phyloP scores from a whole-genome alignment of 805 yeast species.

The Hanseniaspora mollemarum region DNA sequence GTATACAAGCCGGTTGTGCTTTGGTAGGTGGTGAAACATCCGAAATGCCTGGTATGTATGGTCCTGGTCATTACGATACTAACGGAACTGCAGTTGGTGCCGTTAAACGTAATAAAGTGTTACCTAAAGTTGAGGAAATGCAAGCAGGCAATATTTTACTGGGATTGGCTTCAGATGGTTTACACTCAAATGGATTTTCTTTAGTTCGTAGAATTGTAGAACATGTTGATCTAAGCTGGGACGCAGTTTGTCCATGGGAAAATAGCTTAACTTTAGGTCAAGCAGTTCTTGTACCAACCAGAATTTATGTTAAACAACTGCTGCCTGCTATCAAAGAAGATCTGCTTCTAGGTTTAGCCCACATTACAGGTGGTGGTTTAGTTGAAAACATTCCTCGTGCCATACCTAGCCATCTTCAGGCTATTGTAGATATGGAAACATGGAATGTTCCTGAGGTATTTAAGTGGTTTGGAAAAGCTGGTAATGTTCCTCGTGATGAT shows the following conservation, averaged over 20 bases:
- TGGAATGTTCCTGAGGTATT: conserved; percentile 87
- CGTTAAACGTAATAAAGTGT: conserved; percentile 57
- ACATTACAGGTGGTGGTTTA: conserved; percentile 97
- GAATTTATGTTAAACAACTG: conserved; percentile 85
- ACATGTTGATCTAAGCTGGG: conserved; percentile 57
- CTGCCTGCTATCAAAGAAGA: conserved; percentile 60
- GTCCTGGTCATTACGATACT: conserved; percentile 90
- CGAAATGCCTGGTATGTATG: conserved; percentile 99
- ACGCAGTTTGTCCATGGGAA: conserved; percentile 78
- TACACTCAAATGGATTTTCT: conserved; percentile 94
- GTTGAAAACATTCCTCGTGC: conserved; percentile 95
- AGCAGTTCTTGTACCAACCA: conserved; percentile 78
- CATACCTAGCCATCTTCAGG: conserved; percentile 67
- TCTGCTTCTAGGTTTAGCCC: conserved; percentile 77
- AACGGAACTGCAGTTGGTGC: conserved; percentile 99
- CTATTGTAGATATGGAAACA: conserved; percentile 60
- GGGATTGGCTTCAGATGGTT: conserved; percentile 84
- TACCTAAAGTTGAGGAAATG: conserved; percentile 66
- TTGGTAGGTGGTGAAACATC: conserved; percentile 98
- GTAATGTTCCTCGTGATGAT: conserved; percentile 78
- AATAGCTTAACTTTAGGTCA: conserved; percentile 62
- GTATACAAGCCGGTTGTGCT: conserved; percentile 91
- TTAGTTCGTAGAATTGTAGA: conserved; percentile 86
- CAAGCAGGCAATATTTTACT: conserved; percentile 65
- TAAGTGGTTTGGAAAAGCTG: conserved; percentile 87